A percentile compares a stretch with the other conserved stretches of the same genome.
Evolutionary conservation across 192 early-diverging fungal genomes (phyloP).

Genomic region (Podila epigama): DNA sequence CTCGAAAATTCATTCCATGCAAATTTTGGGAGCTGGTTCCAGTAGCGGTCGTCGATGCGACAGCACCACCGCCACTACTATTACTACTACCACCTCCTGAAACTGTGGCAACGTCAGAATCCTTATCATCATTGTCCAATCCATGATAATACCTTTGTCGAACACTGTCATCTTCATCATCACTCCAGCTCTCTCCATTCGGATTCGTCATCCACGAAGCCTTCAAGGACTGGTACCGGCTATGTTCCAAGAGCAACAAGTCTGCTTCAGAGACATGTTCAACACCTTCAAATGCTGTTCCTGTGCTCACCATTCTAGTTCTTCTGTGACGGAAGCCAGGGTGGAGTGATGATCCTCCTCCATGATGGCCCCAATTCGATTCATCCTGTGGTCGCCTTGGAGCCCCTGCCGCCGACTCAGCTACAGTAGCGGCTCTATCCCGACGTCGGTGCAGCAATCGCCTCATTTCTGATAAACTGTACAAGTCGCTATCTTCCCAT

Average conservation of each 20-base stretch:
- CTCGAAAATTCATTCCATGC: background rate
- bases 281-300: constrained; percentile 35
- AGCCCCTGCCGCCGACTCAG: too few species aligned
- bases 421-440: too few species aligned
- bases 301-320: constrained; percentile 29
- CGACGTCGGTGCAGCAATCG: background rate
- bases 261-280: constrained; percentile 37
- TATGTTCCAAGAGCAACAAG: constrained; percentile 3
- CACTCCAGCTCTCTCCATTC: constrained; percentile 46
- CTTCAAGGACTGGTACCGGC: constrained; percentile 28
- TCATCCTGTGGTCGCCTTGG: background rate
- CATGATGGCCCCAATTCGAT: constrained; percentile 1
- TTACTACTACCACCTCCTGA: background rate
- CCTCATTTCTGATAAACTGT: background rate
- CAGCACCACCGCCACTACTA: background rate
- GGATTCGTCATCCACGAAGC: constrained; percentile 35
- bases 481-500: constrained; percentile 15
- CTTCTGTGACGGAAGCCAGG: constrained; percentile 10
- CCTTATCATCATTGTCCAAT: constrained; percentile 29
- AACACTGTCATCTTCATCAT: constrained; percentile 19
- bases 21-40: too few species aligned
- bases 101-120: background rate
- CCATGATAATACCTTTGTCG: background rate
- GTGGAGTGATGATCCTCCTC: background rate
- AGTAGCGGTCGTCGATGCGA: too few species aligned